A percentile compares a stretch with the other conserved stretches of the same genome.
phyloP scores from a whole-genome alignment of 208 protist species.

The Leishmania gerbilli region DNA sequence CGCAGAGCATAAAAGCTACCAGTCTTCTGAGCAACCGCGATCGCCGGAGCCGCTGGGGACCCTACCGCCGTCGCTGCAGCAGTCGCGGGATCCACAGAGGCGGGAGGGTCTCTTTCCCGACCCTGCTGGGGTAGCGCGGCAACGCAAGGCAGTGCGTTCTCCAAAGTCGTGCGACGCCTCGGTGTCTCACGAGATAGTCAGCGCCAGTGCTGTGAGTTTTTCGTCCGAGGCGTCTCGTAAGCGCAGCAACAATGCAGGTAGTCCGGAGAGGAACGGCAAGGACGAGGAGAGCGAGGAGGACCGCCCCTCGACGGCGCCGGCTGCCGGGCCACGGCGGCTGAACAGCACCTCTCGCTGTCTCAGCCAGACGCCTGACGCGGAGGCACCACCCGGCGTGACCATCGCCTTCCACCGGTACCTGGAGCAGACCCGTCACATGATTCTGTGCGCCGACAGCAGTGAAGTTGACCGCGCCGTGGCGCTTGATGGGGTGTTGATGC shows the following conservation, averaged over 20 bases:
- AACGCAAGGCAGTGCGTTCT: not conserved
- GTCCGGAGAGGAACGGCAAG: not conserved
- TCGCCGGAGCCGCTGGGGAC: not conserved
- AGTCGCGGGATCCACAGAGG: not conserved
- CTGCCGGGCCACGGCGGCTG: not conserved
- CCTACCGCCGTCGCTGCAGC: not conserved
- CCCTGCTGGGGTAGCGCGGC: not conserved
- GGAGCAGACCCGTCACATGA: conserved; percentile 15
- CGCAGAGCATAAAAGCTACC: not conserved
- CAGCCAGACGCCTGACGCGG: not conserved
- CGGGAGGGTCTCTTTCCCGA: not conserved
- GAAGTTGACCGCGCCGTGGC: conserved; percentile 18
- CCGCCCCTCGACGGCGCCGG: not conserved
- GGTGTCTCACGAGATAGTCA: not conserved
- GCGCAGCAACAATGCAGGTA: not conserved
- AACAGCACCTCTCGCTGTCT: not conserved
- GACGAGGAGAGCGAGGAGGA: not conserved
- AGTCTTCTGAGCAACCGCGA: not conserved
- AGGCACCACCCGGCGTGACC: conserved; percentile 4
- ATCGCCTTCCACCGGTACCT: conserved; percentile 20
- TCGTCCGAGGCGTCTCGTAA: not conserved
- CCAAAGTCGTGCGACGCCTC: conserved; percentile 2
- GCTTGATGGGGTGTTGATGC: conserved; percentile 25
- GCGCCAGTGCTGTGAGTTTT: not conserved
- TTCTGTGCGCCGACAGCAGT: conserved; percentile 10